phyloP scores from a whole-genome alignment of 495 filamentous ascomycete genomes.

The Aspergillus saccharolyticus region DNA sequence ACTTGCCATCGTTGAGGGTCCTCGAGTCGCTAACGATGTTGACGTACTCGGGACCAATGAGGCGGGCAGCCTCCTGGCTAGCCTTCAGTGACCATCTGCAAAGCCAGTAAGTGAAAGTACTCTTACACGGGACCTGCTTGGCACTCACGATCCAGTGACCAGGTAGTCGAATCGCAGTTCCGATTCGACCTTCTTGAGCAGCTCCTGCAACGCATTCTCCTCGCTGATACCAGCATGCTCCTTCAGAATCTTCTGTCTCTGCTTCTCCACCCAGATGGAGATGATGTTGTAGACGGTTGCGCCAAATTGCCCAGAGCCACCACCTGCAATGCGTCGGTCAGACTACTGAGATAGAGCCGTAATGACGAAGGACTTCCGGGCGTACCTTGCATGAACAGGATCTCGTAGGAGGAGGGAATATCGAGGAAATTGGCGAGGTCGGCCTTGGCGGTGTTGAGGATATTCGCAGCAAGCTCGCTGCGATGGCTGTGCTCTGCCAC shows the following conservation, averaged over 20 bases:
- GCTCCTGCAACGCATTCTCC: constrained; percentile 51
- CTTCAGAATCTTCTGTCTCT: constrained; percentile 31
- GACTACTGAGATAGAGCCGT: neutral
- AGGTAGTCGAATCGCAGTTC: constrained; percentile 82
- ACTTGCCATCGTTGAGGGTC: constrained; percentile 72
- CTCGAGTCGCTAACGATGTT: constrained; percentile 73
- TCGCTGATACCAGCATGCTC: constrained; percentile 32
- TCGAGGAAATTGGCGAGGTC: constrained; percentile 65
- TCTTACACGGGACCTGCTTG: neutral
- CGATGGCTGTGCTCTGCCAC: constrained; percentile 84
- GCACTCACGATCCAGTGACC: constrained; percentile 64
- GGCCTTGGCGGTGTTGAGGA: constrained; percentile 61
- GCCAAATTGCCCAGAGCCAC: constrained; percentile 78
- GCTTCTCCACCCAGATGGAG: constrained; percentile 67
- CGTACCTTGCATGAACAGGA: constrained; percentile 68
- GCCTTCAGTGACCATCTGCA: constrained; percentile 81
- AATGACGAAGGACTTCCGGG: neutral
- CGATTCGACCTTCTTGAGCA: constrained; percentile 57
- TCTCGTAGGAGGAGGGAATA: constrained; percentile 70
- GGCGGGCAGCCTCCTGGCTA: constrained; percentile 71
- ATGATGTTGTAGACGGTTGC: constrained; percentile 79
- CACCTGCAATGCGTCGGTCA: constrained; percentile 23
- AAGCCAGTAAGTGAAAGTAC: constrained; percentile 6
- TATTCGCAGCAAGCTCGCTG: constrained; percentile 65
- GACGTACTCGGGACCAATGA: constrained; percentile 71